Conservation (phyloP, 495 filamentous ascomycete species). For the Tuber borchii region DNA sequence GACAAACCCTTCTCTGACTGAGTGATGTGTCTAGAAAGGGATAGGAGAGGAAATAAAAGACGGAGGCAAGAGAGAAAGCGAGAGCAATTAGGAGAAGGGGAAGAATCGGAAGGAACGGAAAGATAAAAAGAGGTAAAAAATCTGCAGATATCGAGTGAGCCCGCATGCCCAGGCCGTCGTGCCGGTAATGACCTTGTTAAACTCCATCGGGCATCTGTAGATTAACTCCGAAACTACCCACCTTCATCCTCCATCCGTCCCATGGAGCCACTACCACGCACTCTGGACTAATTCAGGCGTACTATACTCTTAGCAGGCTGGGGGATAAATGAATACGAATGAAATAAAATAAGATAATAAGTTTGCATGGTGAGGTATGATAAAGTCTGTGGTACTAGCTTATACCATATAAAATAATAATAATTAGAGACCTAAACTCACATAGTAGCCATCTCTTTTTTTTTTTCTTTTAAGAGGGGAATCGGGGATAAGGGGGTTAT, state of each 20-base stretch:
- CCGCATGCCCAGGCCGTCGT: background rate
- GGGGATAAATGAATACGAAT: too few relatives aligned
- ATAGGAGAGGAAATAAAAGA: background rate
- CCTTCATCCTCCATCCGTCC: background rate
- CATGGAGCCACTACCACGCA: background rate
- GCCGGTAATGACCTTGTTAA: background rate
- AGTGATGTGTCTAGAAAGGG: background rate
- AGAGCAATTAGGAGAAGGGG: background rate
- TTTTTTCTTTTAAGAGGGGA: background rate
- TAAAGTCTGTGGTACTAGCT: background rate
- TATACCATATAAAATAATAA: background rate
- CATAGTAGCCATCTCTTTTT: background rate
- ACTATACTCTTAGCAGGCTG: background rate
- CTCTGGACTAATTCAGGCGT: background rate
- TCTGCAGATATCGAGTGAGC: background rate
- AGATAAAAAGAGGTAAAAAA: background rate
- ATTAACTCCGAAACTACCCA: background rate
- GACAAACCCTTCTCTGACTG: background rate
- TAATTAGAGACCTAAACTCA: background rate
- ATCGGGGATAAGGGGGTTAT: background rate
- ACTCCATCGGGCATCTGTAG: background rate
- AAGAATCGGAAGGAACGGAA: background rate
- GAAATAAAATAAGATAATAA: too few relatives aligned
- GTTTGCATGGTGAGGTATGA: too few relatives aligned
- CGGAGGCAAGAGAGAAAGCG: background rate